Evolutionary conservation across 805 yeast species (phyloP).

Genomic region (Pichia deserticola): DNA sequence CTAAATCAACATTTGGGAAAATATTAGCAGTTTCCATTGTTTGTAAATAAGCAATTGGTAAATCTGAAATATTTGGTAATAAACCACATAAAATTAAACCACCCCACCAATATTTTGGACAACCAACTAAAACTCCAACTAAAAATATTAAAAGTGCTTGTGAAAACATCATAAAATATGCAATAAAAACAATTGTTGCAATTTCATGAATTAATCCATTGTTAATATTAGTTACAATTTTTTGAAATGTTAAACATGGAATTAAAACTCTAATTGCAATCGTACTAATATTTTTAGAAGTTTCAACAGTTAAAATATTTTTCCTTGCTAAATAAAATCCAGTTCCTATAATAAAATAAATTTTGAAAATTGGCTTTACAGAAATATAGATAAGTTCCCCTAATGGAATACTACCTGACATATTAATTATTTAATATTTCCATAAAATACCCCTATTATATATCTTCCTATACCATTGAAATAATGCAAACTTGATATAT

Average conservation of each 20-base stretch:
- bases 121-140: constrained; percentile 42
- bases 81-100: constrained; percentile 63
- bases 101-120: constrained; percentile 70
- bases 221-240: constrained; percentile 58
- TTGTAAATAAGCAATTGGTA: constrained; percentile 78
- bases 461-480: no score
- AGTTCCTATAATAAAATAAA: constrained; percentile 59
- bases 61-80: constrained; percentile 72
- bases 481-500: no score
- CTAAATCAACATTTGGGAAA: constrained; percentile 57
- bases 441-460: no score
- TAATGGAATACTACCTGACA: constrained; percentile 20
- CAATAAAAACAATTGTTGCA: constrained; percentile 53
- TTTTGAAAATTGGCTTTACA: constrained; percentile 78
- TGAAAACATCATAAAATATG: constrained; percentile 34
- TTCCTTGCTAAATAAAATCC: constrained; percentile 60
- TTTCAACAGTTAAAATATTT: constrained; percentile 58
- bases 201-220: constrained; percentile 61
- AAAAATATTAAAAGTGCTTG: constrained; percentile 14
- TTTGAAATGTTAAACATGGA: constrained; percentile 72
- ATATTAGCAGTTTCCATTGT: constrained; percentile 58
- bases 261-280: constrained; percentile 61
- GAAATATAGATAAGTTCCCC: constrained; percentile 72
- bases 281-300: constrained; percentile 65
- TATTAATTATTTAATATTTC: background rate